Percentiles rank a stretch among this genome's conserved stretches.
These are phyloP conservation scores for Solanum medicagineum DNA, from an alignment of 257 asterid species.

Conservation along the genomic window DNA sequence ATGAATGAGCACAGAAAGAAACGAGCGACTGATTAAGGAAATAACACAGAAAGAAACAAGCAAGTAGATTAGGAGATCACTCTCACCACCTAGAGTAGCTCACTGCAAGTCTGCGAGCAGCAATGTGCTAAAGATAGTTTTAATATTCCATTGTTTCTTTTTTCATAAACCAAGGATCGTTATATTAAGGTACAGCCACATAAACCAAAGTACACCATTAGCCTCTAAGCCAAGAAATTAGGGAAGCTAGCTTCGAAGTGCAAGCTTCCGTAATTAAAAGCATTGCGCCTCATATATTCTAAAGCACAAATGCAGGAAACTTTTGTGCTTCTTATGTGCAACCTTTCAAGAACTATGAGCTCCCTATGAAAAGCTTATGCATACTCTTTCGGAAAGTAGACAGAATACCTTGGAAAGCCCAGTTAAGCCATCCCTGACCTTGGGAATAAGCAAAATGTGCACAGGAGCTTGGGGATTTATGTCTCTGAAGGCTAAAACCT, in stretches of 20 bases:
- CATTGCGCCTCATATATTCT: background rate
- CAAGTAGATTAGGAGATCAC: background rate
- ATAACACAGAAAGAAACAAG: background rate
- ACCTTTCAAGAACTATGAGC: background rate
- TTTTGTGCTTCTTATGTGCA: background rate
- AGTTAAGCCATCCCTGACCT: slow-evolving; percentile 66
- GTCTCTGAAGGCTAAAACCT: slow-evolving; percentile 97
- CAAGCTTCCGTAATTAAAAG: background rate
- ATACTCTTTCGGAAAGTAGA: background rate
- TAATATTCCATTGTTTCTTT: background rate
- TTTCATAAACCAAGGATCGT: background rate
- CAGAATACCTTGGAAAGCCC: slow-evolving; percentile 55
- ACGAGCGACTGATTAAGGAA: background rate
- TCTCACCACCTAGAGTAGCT: background rate
- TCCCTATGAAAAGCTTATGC: background rate
- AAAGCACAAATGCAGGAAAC: background rate
- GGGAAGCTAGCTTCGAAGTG: background rate
- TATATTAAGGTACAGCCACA: background rate
- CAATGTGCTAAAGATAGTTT: background rate
- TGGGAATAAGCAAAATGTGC: slow-evolving; percentile 76
- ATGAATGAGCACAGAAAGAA: background rate
- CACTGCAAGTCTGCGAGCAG: background rate
- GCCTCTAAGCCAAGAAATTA: background rate
- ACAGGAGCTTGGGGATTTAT: slow-evolving; percentile 75
- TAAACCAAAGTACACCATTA: background rate